These are phyloP conservation scores for Lasiosphaeria hispida DNA, from an alignment of 495 filamentous ascomycete genomes.

Conservation along the genomic window DNA sequence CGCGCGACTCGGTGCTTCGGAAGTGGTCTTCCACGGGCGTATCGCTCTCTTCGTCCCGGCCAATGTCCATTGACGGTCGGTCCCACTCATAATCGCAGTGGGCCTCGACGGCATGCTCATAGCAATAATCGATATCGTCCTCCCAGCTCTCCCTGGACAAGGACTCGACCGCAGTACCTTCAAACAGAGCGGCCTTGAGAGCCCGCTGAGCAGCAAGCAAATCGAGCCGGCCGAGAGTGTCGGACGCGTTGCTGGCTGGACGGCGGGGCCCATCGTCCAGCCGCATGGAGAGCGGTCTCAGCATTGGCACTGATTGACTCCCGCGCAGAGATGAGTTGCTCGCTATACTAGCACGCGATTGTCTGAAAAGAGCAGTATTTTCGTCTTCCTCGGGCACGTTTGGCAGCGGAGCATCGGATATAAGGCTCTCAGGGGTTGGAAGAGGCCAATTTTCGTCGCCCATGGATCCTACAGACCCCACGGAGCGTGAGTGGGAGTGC, in stretches of 20 bases:
- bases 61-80: conserved; percentile 47
- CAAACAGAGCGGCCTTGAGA: conserved; percentile 26
- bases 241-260: conserved; percentile 43
- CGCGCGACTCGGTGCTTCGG: conserved; percentile 22
- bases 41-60: conserved; percentile 30
- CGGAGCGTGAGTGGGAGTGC: conserved; percentile 34
- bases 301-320: conserved; percentile 47
- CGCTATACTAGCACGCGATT: conserved; percentile 37
- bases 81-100: conserved; percentile 90
- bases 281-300: conserved; percentile 36
- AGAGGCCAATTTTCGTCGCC: conserved; percentile 51
- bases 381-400: conserved; percentile 79
- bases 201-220: conserved; percentile 35
- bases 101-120: conserved; percentile 86
- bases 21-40: conserved; percentile 28
- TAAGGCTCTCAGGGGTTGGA: conserved; percentile 41
- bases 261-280: conserved; percentile 27
- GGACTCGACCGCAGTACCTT: conserved; percentile 42
- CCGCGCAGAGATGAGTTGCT: conserved; percentile 47
- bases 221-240: conserved; percentile 43
- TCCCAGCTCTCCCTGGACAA: conserved; percentile 67
- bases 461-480: conserved; percentile 43
- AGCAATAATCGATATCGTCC: conserved; percentile 91
- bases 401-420: conserved; percentile 50
- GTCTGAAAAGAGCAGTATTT: conserved; percentile 24